A percentile compares a stretch with the other conserved stretches of the same genome.
These are phyloP conservation scores for Ensete ventricosum DNA, from an alignment of 176 grass and related monocot genomes.

Conservation along the genomic window DNA sequence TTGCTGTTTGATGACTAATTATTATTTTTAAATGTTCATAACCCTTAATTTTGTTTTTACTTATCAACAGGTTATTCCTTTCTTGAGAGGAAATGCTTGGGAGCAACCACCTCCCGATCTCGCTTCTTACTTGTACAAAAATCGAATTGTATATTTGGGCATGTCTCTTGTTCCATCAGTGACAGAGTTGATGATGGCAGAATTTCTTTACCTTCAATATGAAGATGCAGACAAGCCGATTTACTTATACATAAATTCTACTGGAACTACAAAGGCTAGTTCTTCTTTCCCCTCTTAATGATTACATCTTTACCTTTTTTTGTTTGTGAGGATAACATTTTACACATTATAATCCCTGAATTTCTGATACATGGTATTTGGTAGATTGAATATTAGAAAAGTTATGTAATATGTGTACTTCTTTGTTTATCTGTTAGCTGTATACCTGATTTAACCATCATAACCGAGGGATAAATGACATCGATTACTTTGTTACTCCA, in stretches of 20 bases:
- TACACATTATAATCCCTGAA: not conserved
- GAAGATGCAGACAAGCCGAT: slow-evolving; percentile 74
- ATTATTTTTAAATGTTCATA: not conserved
- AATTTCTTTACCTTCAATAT: slow-evolving; percentile 80
- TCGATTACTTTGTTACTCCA: not conserved
- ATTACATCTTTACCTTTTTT: not conserved
- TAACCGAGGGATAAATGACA: not conserved
- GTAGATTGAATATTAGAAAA: not conserved
- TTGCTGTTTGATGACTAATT: not conserved
- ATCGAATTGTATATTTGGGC: slow-evolving; percentile 86
- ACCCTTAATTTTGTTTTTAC: not conserved
- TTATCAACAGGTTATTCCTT: slow-evolving; percentile 51
- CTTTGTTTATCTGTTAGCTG: too few species aligned
- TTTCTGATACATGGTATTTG: not conserved
- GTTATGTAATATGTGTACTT: not conserved
- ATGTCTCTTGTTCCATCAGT: slow-evolving; percentile 71
- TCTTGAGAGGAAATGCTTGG: slow-evolving; percentile 51
- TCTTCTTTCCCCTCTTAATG: slow-evolving; percentile 1
- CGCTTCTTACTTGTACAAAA: slow-evolving; percentile 66
- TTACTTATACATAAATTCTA: slow-evolving; percentile 91
- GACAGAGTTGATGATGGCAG: slow-evolving; percentile 65
- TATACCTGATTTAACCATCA: not conserved
- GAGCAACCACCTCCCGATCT: slow-evolving; percentile 66
- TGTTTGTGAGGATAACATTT: not conserved
- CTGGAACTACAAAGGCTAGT: slow-evolving; percentile 66